These are phyloP conservation scores for Fusarium buxicola DNA, from an alignment of 2,329 filamentous ascomycete species.

Conservation along the genomic window DNA sequence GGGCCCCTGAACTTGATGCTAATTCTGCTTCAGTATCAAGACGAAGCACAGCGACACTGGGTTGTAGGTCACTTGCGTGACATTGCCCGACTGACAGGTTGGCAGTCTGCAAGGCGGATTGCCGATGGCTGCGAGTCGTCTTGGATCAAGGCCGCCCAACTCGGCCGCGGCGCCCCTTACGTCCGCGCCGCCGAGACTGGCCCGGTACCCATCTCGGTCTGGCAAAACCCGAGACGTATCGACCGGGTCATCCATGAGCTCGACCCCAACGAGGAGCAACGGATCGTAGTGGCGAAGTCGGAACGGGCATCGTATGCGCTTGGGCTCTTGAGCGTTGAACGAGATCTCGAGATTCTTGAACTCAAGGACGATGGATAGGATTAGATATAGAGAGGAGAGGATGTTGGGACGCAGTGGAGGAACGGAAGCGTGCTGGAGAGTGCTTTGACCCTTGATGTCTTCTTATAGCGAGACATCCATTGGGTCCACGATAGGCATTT, in stretches of 20 bases:
- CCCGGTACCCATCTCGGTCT: conserved; percentile 54
- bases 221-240: conserved; percentile 63
- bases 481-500: conserved; percentile 2
- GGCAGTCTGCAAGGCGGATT: conserved; percentile 85
- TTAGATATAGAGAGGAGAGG: not conserved
- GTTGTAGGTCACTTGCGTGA: conserved; percentile 78
- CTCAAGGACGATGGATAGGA: conserved; percentile 57
- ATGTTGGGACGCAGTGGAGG: not conserved
- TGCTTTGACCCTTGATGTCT: not conserved
- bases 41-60: conserved; percentile 80
- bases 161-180: conserved; percentile 83
- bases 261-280: conserved; percentile 53
- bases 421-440: not conserved
- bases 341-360: conserved; percentile 75
- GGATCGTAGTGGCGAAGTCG: conserved; percentile 69
- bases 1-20: conserved; percentile 15
- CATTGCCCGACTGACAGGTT: conserved; percentile 84
- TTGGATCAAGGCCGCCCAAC: conserved; percentile 80
- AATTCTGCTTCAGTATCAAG: conserved; percentile 69
- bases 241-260: conserved; percentile 64
- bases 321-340: conserved; percentile 81
- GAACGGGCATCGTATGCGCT: conserved; percentile 80
- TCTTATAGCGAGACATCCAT: conserved; percentile 3
- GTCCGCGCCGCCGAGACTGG: conserved; percentile 56
- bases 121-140: conserved; percentile 85